Conservation (phyloP, 2,329 filamentous ascomycete species). For the Aspergillus tamarii region DNA sequence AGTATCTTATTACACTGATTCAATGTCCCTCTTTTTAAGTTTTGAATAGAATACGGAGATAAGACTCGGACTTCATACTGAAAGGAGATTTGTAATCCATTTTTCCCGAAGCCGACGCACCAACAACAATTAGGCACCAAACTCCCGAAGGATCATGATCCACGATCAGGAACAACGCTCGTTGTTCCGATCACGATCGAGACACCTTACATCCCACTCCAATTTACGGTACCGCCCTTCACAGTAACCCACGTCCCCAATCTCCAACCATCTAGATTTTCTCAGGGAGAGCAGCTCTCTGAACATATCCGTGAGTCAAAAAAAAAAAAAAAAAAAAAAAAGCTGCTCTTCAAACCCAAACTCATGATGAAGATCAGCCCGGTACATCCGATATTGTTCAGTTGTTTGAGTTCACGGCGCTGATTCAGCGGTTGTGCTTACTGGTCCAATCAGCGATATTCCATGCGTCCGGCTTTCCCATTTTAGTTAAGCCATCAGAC, state of each 20-base stretch:
- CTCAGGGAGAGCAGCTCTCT: too few relatives aligned
- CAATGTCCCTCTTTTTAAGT: neutral
- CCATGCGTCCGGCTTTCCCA: neutral
- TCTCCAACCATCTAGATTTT: neutral
- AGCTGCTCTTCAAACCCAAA: neutral
- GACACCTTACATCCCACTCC: neutral
- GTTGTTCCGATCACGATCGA: neutral
- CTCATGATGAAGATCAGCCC: neutral
- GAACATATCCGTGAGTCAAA: too few relatives aligned
- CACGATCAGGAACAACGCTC: neutral
- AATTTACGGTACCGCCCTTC: too few relatives aligned
- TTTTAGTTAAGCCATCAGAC: neutral
- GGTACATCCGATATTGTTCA: neutral
- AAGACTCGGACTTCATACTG: neutral
- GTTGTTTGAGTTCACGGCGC: neutral
- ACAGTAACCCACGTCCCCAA: too few relatives aligned
- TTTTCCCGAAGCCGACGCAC: neutral
- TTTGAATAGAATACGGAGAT: neutral
- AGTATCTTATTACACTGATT: neutral
- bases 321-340: too few relatives aligned
- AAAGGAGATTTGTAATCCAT: neutral
- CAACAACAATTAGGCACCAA: neutral
- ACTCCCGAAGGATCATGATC: neutral
- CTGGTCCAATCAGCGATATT: neutral
- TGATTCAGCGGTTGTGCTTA: neutral